phyloP scores from a whole-genome alignment of 345 rosid genomes.

The Gossypium arboreum region DNA sequence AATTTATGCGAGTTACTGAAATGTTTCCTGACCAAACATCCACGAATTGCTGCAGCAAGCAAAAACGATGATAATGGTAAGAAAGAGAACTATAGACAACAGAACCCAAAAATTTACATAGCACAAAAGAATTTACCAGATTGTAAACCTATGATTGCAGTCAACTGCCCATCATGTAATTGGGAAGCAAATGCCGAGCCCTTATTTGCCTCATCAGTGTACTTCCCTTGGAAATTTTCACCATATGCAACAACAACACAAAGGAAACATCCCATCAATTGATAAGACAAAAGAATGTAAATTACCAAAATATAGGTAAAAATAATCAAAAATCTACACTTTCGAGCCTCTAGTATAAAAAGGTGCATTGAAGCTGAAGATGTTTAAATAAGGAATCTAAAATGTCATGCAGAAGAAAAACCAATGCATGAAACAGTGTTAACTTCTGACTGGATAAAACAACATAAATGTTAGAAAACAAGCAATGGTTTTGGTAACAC shows the following conservation, averaged over 20 bases:
- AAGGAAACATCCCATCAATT: conserved; percentile 13
- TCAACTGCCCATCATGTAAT: conserved; percentile 36
- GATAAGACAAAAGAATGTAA: neutral
- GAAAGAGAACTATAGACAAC: conserved; percentile 10
- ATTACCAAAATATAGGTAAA: neutral
- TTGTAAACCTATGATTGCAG: conserved; percentile 56
- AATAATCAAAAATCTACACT: neutral
- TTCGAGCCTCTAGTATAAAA: conserved; percentile 9
- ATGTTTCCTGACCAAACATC: conserved; percentile 68
- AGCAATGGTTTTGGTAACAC: neutral
- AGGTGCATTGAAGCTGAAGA: neutral
- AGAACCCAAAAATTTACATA: neutral
- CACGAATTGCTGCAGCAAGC: conserved; percentile 64
- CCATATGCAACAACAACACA: conserved; percentile 56
- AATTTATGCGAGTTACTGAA: conserved; percentile 34
- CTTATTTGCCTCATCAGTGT: conserved; percentile 24
- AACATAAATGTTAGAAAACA: neutral
- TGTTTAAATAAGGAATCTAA: conserved; percentile 10
- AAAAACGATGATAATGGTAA: conserved; percentile 8
- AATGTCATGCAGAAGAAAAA: conserved; percentile 4
- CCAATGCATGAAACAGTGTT: conserved; percentile 5
- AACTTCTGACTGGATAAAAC: conserved; percentile 1
- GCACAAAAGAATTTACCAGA: conserved; percentile 49
- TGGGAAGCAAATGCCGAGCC: conserved; percentile 28
- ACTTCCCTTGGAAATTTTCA: conserved; percentile 51